Percentiles rank a stretch among this genome's conserved stretches.
Evolutionary conservation across 2,329 filamentous ascomycete genomes (phyloP).

Genomic region (Cordyceps javanica): DNA sequence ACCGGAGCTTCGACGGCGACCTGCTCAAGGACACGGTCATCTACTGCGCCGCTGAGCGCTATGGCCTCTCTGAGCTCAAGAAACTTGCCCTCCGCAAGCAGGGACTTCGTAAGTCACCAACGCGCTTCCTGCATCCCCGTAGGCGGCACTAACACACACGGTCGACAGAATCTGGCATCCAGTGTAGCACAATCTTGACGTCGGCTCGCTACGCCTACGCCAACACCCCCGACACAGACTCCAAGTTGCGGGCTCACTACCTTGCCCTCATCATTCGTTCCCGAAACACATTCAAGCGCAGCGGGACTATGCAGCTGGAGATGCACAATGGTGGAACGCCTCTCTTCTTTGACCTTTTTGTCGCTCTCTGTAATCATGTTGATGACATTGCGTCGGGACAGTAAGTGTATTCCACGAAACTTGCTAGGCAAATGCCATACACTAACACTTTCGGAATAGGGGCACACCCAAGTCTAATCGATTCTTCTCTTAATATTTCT

Average conservation of each 20-base stretch:
- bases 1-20: slow-evolving; percentile 56
- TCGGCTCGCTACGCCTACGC: slow-evolving; percentile 87
- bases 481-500: slow-evolving; percentile 23
- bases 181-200: slow-evolving; percentile 76
- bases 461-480: slow-evolving; percentile 43
- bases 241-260: slow-evolving; percentile 86
- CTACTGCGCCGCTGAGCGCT: slow-evolving; percentile 83
- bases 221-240: slow-evolving; percentile 83
- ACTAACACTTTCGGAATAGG: slow-evolving; percentile 19
- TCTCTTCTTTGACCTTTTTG: slow-evolving; percentile 90
- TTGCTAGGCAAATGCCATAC: not conserved
- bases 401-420: slow-evolving; percentile 33
- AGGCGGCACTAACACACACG: slow-evolving; percentile 1
- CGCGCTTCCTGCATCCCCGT: not conserved
- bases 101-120: slow-evolving; percentile 58
- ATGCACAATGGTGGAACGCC: slow-evolving; percentile 80
- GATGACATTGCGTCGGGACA: slow-evolving; percentile 57
- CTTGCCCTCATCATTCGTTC: slow-evolving; percentile 87
- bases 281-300: slow-evolving; percentile 82
- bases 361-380: slow-evolving; percentile 87
- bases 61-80: slow-evolving; percentile 78
- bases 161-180: slow-evolving; percentile 62
- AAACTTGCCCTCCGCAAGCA: slow-evolving; percentile 81
- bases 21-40: slow-evolving; percentile 85
- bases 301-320: slow-evolving; percentile 91